A percentile compares a stretch with the other conserved stretches of the same genome.
These are phyloP conservation scores for Colletotrichum sansevieriae DNA, from an alignment of 2,329 filamentous ascomycete species.

Conservation along the genomic window DNA sequence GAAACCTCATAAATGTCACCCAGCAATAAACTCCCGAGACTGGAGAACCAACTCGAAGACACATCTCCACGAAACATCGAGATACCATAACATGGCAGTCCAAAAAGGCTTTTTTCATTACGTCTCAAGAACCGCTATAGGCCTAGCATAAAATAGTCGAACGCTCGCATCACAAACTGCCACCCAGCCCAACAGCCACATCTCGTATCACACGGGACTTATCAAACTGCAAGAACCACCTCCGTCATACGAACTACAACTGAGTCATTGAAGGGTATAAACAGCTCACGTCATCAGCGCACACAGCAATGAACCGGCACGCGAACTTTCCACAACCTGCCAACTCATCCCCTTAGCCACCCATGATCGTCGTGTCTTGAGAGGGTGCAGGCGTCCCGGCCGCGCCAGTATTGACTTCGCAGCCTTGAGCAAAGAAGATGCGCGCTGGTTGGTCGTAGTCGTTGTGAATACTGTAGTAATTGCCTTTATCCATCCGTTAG, in stretches of 20 bases:
- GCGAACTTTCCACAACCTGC: background rate
- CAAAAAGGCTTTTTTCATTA: background rate
- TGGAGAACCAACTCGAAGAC: background rate
- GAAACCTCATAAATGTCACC: no score
- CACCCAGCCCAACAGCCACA: background rate
- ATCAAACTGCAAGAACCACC: background rate
- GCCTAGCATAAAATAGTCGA: conserved; percentile 5
- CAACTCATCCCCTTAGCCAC: background rate
- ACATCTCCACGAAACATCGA: background rate
- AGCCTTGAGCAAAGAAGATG: conserved; percentile 94
- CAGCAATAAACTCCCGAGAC: background rate
- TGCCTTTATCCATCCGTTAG: conserved; percentile 69
- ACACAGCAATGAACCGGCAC: background rate
- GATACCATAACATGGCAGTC: background rate
- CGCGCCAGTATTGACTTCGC: conserved; percentile 60
- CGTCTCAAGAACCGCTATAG: conserved; percentile 20
- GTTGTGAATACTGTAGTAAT: conserved; percentile 93
- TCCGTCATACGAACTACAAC: background rate
- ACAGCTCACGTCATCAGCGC: conserved; percentile 9
- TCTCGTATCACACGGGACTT: background rate
- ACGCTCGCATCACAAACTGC: conserved; percentile 24
- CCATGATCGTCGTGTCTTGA: conserved; percentile 39
- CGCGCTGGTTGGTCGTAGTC: conserved; percentile 78
- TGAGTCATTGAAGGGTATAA: conserved; percentile 23
- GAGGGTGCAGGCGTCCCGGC: conserved; percentile 13